phyloP scores from a whole-genome alignment of 768 basidiomycete species.

The Chlorophyllum brunneum region DNA sequence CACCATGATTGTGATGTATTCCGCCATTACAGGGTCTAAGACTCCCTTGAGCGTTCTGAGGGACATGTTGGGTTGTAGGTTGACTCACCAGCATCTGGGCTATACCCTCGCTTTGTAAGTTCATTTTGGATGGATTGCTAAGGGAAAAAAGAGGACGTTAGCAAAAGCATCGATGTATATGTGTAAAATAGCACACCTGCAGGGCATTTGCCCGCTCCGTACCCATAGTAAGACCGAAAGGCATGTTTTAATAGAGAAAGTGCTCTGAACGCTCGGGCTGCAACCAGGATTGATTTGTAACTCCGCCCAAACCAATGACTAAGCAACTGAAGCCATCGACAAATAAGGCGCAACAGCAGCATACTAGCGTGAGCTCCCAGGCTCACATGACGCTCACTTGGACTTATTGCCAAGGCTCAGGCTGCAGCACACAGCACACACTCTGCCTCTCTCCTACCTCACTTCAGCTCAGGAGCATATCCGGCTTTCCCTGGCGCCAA shows the following conservation, averaged over 20 bases:
- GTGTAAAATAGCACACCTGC: slow-evolving; percentile 43
- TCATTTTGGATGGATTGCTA: slow-evolving; percentile 82
- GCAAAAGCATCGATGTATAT: neutral
- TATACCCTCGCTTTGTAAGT: slow-evolving; percentile 70
- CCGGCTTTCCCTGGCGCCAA: no score
- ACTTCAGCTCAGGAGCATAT: no score
- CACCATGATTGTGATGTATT: slow-evolving; percentile 93
- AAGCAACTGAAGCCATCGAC: neutral
- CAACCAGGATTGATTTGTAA: slow-evolving; percentile 11
- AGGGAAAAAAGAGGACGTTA: slow-evolving; percentile 16
- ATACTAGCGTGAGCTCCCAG: neutral
- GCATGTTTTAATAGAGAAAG: slow-evolving; percentile 42
- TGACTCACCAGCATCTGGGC: slow-evolving; percentile 66
- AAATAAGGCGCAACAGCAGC: slow-evolving; percentile 3
- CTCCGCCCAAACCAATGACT: slow-evolving; percentile 12
- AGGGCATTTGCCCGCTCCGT: slow-evolving; percentile 72
- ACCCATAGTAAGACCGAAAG: slow-evolving; percentile 74
- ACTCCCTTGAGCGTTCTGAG: slow-evolving; percentile 15
- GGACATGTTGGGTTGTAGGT: slow-evolving; percentile 11
- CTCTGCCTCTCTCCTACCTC: neutral
- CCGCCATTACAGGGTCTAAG: slow-evolving; percentile 86
- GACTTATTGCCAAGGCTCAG: neutral
- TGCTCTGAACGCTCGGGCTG: slow-evolving; percentile 19
- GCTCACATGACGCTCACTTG: neutral
- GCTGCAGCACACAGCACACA: neutral